Percentiles rank a stretch among this genome's conserved stretches.
phyloP scores from a whole-genome alignment of 2,329 filamentous ascomycete species.

The Kalaharituber pfeilii region DNA sequence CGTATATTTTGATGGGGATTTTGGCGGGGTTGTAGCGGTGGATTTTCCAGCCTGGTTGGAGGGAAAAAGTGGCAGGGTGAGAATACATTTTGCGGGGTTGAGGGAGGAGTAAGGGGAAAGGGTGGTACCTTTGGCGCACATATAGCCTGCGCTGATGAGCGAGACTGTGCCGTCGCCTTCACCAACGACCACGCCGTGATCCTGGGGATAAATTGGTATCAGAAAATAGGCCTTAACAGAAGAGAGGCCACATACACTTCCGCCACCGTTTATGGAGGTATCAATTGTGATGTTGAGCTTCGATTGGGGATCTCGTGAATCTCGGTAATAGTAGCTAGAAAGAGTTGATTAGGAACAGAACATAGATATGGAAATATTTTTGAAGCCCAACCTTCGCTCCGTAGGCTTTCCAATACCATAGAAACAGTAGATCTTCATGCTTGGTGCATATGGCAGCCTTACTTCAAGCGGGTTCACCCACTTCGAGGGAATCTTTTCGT shows the following conservation, averaged over 20 bases:
- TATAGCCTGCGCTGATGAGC: slow-evolving; percentile 79
- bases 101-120: no score
- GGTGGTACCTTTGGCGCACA: slow-evolving; percentile 93
- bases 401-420: slow-evolving; percentile 40
- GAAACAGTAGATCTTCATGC: slow-evolving; percentile 91
- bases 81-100: no score
- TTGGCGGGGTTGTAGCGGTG: slow-evolving; percentile 84
- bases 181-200: slow-evolving; percentile 86
- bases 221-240: not conserved
- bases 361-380: not conserved
- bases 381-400: slow-evolving; percentile 9
- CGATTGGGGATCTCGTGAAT: slow-evolving; percentile 47
- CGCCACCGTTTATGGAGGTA: slow-evolving; percentile 41
- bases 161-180: slow-evolving; percentile 95
- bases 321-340: slow-evolving; percentile 60
- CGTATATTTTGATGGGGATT: slow-evolving; percentile 63
- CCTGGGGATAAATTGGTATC: slow-evolving; percentile 29
- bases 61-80: no score
- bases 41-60: slow-evolving; percentile 76
- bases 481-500: slow-evolving; percentile 58
- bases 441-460: slow-evolving; percentile 68
- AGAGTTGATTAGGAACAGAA: not conserved
- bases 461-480: slow-evolving; percentile 95
- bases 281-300: slow-evolving; percentile 60
- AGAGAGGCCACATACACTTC: slow-evolving; percentile 26